These are phyloP conservation scores for Cercospora sojina DNA, from an alignment of 2,329 filamentous ascomycete species.

Conservation along the genomic window DNA sequence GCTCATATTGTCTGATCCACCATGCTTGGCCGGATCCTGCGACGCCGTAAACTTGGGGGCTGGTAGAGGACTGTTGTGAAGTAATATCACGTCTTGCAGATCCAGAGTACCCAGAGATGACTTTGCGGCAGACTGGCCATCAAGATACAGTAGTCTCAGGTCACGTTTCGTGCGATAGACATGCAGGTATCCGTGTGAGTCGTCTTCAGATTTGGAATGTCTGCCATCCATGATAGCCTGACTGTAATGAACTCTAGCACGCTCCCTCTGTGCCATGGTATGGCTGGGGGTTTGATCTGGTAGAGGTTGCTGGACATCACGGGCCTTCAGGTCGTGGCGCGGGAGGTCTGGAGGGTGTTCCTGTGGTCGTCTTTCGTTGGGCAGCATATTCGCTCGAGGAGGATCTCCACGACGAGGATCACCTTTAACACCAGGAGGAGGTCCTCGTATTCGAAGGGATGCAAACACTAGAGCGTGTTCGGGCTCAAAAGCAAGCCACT, in stretches of 20 bases:
- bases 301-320: conserved; percentile 7
- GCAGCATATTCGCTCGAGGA: conserved; percentile 5
- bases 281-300: conserved; percentile 14
- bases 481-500: conserved; percentile 76
- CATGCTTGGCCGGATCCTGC: background rate
- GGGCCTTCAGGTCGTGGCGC: conserved; percentile 14
- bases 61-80: conserved; percentile 40
- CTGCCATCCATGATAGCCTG: background rate
- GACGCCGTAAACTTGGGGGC: background rate
- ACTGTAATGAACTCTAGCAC: background rate
- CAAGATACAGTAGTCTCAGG: conserved; percentile 65
- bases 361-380: conserved; percentile 16
- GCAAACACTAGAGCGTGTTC: conserved; percentile 71
- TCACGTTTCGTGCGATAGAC: conserved; percentile 61
- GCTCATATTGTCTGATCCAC: background rate
- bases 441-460: conserved; percentile 26
- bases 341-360: conserved; percentile 4
- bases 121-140: conserved; percentile 69
- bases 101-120: conserved; percentile 65
- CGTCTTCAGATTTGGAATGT: conserved; percentile 1
- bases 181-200: conserved; percentile 59
- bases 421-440: conserved; percentile 11
- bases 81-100: conserved; percentile 62
- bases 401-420: conserved; percentile 3
- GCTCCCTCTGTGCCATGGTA: conserved; percentile 18